A percentile compares a stretch with the other conserved stretches of the same genome.
These are phyloP conservation scores for Xylaria flabelliformis DNA, from an alignment of 495 filamentous ascomycete genomes.

Conservation along the genomic window DNA sequence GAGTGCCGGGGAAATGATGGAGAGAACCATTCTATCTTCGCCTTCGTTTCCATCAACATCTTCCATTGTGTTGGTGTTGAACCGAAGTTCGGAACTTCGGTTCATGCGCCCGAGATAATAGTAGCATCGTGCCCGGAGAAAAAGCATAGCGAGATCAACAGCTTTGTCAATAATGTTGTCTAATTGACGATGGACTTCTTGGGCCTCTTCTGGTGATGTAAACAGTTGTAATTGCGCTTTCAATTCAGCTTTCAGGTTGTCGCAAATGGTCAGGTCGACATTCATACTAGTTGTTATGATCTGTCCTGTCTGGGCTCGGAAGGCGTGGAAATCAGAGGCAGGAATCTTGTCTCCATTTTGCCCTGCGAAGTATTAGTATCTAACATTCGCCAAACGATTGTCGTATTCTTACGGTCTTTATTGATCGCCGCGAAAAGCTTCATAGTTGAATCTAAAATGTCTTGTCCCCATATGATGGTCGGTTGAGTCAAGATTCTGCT, in stretches of 20 bases:
- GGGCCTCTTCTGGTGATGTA: background rate
- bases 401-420: background rate
- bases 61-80: background rate
- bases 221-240: background rate
- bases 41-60: background rate
- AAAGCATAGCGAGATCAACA: background rate
- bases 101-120: background rate
- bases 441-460: background rate
- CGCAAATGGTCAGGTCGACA: background rate
- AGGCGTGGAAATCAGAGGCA: background rate
- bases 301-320: background rate
- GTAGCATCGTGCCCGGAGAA: background rate
- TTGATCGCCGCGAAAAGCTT: background rate
- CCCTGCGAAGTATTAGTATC: background rate
- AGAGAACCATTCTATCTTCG: background rate
- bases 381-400: background rate
- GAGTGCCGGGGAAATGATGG: background rate
- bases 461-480: background rate
- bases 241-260: background rate
- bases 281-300: background rate
- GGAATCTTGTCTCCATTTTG: background rate
- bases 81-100: background rate
- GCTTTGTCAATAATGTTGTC: background rate
- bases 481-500: background rate
- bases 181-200: background rate